phyloP scores from a whole-genome alignment of 2,329 filamentous ascomycete genomes.

The Sporothrix protearum region DNA sequence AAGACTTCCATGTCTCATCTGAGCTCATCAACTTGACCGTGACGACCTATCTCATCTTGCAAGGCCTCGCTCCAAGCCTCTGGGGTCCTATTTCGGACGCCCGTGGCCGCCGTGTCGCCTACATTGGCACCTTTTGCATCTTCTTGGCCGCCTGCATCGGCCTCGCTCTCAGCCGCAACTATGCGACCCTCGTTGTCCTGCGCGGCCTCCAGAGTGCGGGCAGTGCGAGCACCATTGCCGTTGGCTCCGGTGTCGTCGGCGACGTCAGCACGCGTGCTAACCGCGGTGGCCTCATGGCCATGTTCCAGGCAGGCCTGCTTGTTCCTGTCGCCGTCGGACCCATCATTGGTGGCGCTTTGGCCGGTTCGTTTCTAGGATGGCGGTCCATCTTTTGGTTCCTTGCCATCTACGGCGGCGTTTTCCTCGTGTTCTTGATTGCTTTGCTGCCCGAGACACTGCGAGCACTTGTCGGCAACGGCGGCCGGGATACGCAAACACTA shows the following conservation, averaged over 20 bases:
- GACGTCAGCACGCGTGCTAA: constrained; percentile 67
- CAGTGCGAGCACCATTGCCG: constrained; percentile 65
- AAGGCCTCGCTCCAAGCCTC: constrained; percentile 58
- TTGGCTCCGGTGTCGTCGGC: constrained; percentile 67
- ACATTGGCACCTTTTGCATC: constrained; percentile 55
- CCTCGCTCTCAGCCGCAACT: constrained; percentile 55
- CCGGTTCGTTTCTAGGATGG: constrained; percentile 59
- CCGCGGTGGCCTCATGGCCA: constrained; percentile 68
- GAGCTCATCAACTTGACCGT: constrained; percentile 48
- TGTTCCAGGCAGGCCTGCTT: constrained; percentile 56
- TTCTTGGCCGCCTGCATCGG: constrained; percentile 59
- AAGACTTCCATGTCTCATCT: constrained; percentile 39
- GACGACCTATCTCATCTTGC: constrained; percentile 62
- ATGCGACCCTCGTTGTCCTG: constrained; percentile 56
- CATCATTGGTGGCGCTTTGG: constrained; percentile 61
- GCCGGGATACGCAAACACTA: constrained; percentile 52
- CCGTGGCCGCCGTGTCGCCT: constrained; percentile 58
- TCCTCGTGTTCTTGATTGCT: constrained; percentile 52
- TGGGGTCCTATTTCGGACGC: constrained; percentile 60
- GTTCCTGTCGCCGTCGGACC: constrained; percentile 55
- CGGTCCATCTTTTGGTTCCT: constrained; percentile 66
- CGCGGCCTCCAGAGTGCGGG: constrained; percentile 61
- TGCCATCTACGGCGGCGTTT: constrained; percentile 50
- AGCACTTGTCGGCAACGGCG: constrained; percentile 60
- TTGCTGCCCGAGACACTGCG: constrained; percentile 58